Base-by-base conservation (phyloP, 2,329 filamentous ascomycete species). In the Neonectria punicea region DNA sequence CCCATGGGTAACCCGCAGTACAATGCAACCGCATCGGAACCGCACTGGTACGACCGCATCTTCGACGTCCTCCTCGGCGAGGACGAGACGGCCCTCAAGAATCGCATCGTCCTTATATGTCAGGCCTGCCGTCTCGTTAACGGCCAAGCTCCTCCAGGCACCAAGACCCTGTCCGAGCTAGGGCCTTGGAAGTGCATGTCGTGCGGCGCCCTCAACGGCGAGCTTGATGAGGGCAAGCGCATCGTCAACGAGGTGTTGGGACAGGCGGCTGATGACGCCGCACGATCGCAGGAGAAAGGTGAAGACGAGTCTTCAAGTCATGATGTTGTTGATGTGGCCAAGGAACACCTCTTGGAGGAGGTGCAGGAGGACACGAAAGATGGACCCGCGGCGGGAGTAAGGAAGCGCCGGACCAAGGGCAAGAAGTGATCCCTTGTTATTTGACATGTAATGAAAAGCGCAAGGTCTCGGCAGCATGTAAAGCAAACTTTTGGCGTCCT, bases 1-100 rank as follows among this genome's bases (percentile, higher is more conserved):
- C 39, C 53, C 9, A 18, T 32, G 5, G 63, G 55, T 7, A 70
- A 69, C 34, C 32, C 70, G 47, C 61, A 67, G 44, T 63, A 70
- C 39, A 70, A 58, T 46, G 59, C 61, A 18, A 66, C 75, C 9
- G 62, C 75, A 18, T 68, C 76, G 20, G 84, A 84, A 62, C 78
- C 89, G 16, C 90, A 92, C 75, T 99, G 96, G 96, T 99, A 98
- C 80, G 96, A 99, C 77, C 89, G 95, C 61, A 90, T 99, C 58
- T 84, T 99, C 62, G 96, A 99, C 75, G 88, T 97, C 0, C 88
- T 99, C 28, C 86, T 99, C 0, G 96, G 96, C 54, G 96, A 99
- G 76, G 96, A 99, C 74, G 96, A 99, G 80, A 97, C 93, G 5
- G 90, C 92, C 13, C 89, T 95, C 2, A 97, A 94, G 82, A 98